These are phyloP conservation scores for Geranium brycei DNA, from an alignment of 345 rosid genomes.

Conservation along the genomic window DNA sequence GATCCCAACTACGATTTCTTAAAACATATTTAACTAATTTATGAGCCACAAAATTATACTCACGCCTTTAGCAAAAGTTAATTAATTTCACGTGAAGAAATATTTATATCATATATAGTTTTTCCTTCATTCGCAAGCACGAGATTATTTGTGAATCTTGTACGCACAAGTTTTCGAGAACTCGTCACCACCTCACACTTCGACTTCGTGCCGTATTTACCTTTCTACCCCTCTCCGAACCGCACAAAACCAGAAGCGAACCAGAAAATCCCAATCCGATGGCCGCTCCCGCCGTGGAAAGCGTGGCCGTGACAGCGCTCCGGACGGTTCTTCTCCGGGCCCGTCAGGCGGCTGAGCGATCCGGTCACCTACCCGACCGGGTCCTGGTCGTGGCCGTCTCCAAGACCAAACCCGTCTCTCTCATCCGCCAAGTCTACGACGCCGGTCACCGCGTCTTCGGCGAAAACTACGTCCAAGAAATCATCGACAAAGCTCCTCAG, in stretches of 20 bases:
- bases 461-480: constrained; percentile 80
- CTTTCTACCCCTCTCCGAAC: too few species aligned
- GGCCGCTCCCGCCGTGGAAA: constrained; percentile 49
- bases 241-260: background rate
- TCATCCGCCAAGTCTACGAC: constrained; percentile 69
- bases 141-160: too few species aligned
- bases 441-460: constrained; percentile 87
- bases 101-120: too few species aligned
- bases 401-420: constrained; percentile 76
- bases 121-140: too few species aligned
- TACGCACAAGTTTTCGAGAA: too few species aligned
- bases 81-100: too few species aligned
- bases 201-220: background rate
- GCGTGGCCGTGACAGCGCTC: constrained; percentile 46
- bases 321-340: constrained; percentile 59
- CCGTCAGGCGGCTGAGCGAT: constrained; percentile 52
- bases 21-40: too few species aligned
- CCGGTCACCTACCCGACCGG: constrained; percentile 34
- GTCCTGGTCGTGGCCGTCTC: constrained; percentile 71
- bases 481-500: constrained; percentile 82
- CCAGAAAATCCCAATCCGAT: constrained; percentile 9
- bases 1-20: too few species aligned
- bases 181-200: too few species aligned
- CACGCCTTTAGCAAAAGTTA: too few species aligned
- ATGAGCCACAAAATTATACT: too few species aligned